Conservation (phyloP, 257 asterid genomes). For the Rubia yunnanensis region DNA sequence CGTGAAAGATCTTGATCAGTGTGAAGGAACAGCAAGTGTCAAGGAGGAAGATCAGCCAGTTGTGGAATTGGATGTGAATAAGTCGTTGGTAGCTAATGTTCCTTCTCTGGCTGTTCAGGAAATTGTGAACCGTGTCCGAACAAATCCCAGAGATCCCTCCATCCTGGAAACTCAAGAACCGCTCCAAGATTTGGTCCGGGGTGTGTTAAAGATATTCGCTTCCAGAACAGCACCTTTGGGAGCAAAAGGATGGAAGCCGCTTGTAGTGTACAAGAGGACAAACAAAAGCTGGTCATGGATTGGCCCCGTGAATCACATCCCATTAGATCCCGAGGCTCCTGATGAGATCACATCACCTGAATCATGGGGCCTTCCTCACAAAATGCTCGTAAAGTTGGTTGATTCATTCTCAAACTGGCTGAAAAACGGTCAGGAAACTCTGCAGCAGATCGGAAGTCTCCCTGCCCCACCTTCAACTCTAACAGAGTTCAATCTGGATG, state of each 20-base stretch:
- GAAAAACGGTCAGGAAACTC: conserved; percentile 95
- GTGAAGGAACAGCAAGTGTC: conserved; percentile 34
- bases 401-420: conserved; percentile 97
- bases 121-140: conserved; percentile 72
- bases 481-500: conserved; percentile 72
- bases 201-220: conserved; percentile 80
- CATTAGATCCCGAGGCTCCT: conserved; percentile 45
- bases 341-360: conserved; percentile 94
- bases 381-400: conserved; percentile 91
- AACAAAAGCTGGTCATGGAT: conserved; percentile 89
- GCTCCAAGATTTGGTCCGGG: conserved; percentile 92
- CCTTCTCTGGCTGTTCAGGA: conserved; percentile 76
- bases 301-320: conserved; percentile 54
- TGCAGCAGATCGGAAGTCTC: conserved; percentile 91
- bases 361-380: conserved; percentile 91
- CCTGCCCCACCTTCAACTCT: conserved; percentile 77
- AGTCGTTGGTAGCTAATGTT: conserved; percentile 27
- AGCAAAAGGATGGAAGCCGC: conserved; percentile 99
- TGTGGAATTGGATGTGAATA: conserved; percentile 30
- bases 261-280: conserved; percentile 68
- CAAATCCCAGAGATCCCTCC: conserved; percentile 88
- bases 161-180: conserved; percentile 98
- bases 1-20: conserved; percentile 35
- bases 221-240: conserved; percentile 95
- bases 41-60: conserved; percentile 34